These are phyloP conservation scores for Mycena chlorophos DNA, from an alignment of 768 basidiomycete species.

Conservation along the genomic window DNA sequence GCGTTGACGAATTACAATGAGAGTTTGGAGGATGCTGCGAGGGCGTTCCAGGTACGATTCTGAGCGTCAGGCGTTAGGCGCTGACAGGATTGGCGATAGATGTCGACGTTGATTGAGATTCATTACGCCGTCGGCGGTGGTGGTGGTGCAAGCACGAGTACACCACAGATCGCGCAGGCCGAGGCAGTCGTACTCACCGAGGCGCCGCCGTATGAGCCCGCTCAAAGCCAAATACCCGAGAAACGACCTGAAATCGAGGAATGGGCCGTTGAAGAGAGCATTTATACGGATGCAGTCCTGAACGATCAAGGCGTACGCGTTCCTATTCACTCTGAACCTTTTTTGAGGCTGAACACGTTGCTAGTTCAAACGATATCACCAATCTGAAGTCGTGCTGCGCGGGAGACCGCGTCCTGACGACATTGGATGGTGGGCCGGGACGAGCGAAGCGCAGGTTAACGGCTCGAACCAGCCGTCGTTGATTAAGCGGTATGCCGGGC, in stretches of 20 bases:
- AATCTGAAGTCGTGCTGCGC: slow-evolving; percentile 45
- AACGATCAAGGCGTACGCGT: slow-evolving; percentile 36
- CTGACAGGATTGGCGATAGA: slow-evolving; percentile 27
- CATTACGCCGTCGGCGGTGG: slow-evolving; percentile 37
- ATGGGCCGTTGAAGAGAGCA: slow-evolving; percentile 11
- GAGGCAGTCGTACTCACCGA: neutral
- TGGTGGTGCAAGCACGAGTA: slow-evolving; percentile 19
- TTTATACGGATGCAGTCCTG: slow-evolving; percentile 22
- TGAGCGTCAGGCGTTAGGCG: neutral
- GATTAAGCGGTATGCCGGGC: slow-evolving; percentile 47
- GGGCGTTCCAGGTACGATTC: slow-evolving; percentile 46
- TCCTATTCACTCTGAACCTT: neutral
- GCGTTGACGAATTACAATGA: slow-evolving; percentile 35
- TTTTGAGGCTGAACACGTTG: neutral
- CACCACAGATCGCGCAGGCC: neutral
- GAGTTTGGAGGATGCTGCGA: slow-evolving; percentile 44
- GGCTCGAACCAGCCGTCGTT: slow-evolving; percentile 36
- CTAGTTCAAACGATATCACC: slow-evolving; percentile 52
- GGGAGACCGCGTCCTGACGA: slow-evolving; percentile 34
- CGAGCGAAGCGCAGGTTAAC: slow-evolving; percentile 39
- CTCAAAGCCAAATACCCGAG: neutral
- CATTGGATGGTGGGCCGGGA: slow-evolving; percentile 52
- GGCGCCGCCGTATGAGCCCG: neutral
- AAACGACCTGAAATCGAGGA: slow-evolving; percentile 6
- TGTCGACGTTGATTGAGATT: slow-evolving; percentile 48